Evolutionary conservation across 164 flowering plant genomes (phyloP).

Genomic region (Annona squamosa): DNA sequence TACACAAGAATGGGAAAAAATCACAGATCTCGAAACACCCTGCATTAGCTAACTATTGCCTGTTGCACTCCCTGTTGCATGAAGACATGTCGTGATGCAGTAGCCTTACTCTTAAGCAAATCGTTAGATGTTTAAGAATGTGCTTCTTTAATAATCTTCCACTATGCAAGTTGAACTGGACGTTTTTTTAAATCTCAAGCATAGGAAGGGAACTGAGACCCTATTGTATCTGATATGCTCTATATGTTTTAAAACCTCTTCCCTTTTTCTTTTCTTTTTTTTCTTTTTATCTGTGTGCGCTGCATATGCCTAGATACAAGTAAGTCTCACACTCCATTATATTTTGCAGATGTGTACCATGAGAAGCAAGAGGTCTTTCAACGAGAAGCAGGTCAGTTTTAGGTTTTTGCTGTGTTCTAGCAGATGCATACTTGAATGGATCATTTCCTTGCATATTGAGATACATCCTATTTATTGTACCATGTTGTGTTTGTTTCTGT

Average conservation of each 20-base stretch:
- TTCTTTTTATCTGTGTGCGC: not conserved
- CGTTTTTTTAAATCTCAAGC: not conserved
- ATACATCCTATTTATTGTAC: not conserved
- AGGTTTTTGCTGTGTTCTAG: not conserved
- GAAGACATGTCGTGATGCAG: no score
- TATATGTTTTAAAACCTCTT: not conserved
- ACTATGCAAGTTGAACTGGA: not conserved
- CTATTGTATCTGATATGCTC: not conserved
- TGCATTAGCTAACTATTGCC: not conserved
- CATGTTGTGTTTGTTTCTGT: not conserved
- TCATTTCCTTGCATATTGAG: not conserved
- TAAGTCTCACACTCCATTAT: not conserved
- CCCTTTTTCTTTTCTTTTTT: not conserved
- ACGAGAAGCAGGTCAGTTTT: slow-evolving; percentile 77
- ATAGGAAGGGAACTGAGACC: not conserved
- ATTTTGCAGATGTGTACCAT: slow-evolving; percentile 72
- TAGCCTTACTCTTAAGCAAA: no score
- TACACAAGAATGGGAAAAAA: no score
- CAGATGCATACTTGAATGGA: not conserved
- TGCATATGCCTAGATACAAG: not conserved
- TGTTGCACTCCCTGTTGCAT: no score
- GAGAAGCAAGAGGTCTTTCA: slow-evolving; percentile 66
- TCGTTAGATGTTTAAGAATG: no score
- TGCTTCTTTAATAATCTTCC: not conserved
- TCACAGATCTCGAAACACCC: not conserved